Evolutionary conservation across 139 green algal species (phyloP), one percentile per base, ranked within the genome.

Genomic region (Deuterostichococcus epilithicus): DNA sequence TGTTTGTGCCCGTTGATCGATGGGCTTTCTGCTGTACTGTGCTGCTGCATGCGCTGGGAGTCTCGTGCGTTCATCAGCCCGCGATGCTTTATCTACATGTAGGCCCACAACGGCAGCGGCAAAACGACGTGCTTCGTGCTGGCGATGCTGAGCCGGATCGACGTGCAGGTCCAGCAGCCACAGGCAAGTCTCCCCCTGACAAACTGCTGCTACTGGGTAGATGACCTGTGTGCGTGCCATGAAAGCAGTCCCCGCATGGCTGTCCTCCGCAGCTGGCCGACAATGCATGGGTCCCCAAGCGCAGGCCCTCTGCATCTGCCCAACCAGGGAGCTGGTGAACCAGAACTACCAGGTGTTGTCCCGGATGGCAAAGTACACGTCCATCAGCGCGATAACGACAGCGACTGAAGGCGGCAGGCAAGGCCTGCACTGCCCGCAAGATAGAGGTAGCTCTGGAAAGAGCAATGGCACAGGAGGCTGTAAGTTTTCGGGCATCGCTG

Each of bases 41-140:
- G 26, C 60, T 18, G 60, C 26, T 26, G 18, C 18, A 63, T 63
- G 18, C 47, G 18, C 18, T 63, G 30, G 63, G 23, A 8, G 26
- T 22, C 63, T 69, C 18, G 18, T 26, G 30, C 23, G 22, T 69
- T 69, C 63, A 30, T 63, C 47, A 28, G 47, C 20, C 18, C 15
- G 10, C 59, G 28, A n/a, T 30, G 25, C 30, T 75, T n/a, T n/a
- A n/a, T n/a, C n/a, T n/a, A n/a, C n/a, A n/a, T n/a, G 68, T 75
- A 92, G 78, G 95, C 95, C 30, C 96, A 99, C 89, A 99, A 99
- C 83, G 96, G 96, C 68, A 93, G 82, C 68, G 96, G 96, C 72
- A 99, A 99, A 85, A 99, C 96, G 33, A 99, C 96, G 0, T 99
- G 96, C 87, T 99, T 99, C 83, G 92, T 93, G 68, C 86, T 99